Percentiles rank a stretch among this genome's conserved stretches.
These are phyloP conservation scores for Carex sylvatica DNA, from an alignment of 202 grass and related monocot species.

Conservation along the genomic window DNA sequence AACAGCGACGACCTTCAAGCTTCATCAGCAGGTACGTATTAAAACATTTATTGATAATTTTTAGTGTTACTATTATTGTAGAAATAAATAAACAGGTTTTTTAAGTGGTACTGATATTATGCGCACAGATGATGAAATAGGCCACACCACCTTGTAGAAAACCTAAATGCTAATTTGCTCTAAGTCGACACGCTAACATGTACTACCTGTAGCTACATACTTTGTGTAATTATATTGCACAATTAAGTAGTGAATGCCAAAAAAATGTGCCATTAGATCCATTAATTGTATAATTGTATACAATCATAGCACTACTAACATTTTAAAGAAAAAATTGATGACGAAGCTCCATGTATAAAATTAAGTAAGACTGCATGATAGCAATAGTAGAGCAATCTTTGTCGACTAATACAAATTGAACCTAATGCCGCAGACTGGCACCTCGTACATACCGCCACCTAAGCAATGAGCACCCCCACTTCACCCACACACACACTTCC, in stretches of 20 bases:
- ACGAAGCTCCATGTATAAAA: not conserved
- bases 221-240: not conserved
- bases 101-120: too few species aligned
- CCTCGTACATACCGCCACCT: too few species aligned
- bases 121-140: too few species aligned
- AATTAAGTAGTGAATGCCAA: not conserved
- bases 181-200: too few species aligned
- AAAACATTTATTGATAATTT: not conserved
- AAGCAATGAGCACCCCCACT: too few species aligned
- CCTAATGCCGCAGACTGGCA: not conserved
- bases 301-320: not conserved
- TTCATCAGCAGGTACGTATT: constrained; percentile 18
- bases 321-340: not conserved
- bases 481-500: too few species aligned
- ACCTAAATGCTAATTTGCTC: not conserved
- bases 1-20: constrained; percentile 7
- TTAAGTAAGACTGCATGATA: not conserved
- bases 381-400: not conserved
- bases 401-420: not conserved
- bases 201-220: not conserved
- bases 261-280: not conserved
- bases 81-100: too few species aligned
- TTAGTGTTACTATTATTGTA: too few species aligned
- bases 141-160: too few species aligned
- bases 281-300: not conserved